These are phyloP conservation scores for Backusella tuberculispora DNA, from an alignment of 192 early-diverging fungal genomes.

Conservation along the genomic window DNA sequence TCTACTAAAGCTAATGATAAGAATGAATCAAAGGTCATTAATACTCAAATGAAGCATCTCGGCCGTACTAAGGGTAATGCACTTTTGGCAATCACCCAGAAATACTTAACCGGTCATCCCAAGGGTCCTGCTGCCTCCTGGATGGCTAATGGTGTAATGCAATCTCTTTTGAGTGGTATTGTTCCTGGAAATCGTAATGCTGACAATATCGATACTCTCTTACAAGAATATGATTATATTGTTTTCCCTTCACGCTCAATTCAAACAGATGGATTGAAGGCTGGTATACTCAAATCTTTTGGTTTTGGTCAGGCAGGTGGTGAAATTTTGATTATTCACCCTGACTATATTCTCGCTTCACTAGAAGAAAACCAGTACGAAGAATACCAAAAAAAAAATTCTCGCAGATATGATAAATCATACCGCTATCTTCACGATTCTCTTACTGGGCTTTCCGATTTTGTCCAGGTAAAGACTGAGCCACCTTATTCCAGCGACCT, in stretches of 20 bases:
- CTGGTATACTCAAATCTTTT: constrained; percentile 90
- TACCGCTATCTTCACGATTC: constrained; percentile 93
- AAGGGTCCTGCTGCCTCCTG: constrained; percentile 96
- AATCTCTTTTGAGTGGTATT: constrained; percentile 82
- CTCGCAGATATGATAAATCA: constrained; percentile 70
- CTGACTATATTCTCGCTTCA: constrained; percentile 82
- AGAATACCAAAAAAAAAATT: constrained; percentile 69
- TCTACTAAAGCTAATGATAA: constrained; percentile 94
- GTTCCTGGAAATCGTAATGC: constrained; percentile 93
- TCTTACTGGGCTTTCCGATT: constrained; percentile 76
- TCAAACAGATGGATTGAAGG: constrained; percentile 89
- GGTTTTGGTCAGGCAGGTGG: constrained; percentile 96
- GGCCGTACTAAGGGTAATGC: constrained; percentile 87
- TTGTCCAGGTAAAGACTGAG: constrained; percentile 85
- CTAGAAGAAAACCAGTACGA: constrained; percentile 74
- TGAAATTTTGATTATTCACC: constrained; percentile 85
- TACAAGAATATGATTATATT: constrained; percentile 78
- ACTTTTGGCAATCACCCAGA: constrained; percentile 85
- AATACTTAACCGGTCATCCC: constrained; percentile 94
- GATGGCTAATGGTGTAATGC: constrained; percentile 95
- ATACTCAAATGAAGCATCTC: constrained; percentile 84
- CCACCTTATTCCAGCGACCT: constrained; percentile 85
- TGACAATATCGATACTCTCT: constrained; percentile 79
- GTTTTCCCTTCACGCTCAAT: constrained; percentile 85
- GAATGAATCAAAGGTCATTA: constrained; percentile 87